Base-by-base conservation (phyloP, 768 basidiomycete genomes). In the Cystofilobasidium bisporidii region DNA sequence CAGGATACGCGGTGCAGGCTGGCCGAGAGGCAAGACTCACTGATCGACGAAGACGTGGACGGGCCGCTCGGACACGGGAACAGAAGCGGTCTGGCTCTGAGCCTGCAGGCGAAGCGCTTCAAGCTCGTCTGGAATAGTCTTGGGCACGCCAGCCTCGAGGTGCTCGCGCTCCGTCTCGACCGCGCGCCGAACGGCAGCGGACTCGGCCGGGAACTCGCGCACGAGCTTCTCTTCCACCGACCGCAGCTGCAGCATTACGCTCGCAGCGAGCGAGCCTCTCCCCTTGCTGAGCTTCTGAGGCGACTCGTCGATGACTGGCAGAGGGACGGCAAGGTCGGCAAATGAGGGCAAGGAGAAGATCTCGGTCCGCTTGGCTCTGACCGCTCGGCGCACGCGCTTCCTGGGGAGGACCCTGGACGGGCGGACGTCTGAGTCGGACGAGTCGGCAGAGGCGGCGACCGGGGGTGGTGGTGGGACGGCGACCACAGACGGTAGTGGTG, bases 21-120 rank as follows among this genome's bases (percentile, higher is more conserved):
- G n/a, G n/a, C 20, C 2, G 20, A 57, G 18, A 10, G 18, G 22
- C 57, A 26, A 26, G 17, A 78, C 80, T 67, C 71, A 81, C 81
- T 82, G 81, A 67, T 81, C 81, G 30, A 80, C 73, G 69, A 81
- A 81, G 65, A 79, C 75, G 69, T 81, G 78, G 72, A 79, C 73
- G 76, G 77, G 70, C 74, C 72, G 64, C 2, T 24, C 17, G 17
- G 17, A 22, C 8, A 43, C 28, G 18, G 55, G 9, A n/a, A 14
- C 22, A 4, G 28, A 4, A 0, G 17, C 30, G 9, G 41, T 24
- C 53, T 20, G 11, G 18, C 14, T 12, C 20, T 48, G 36, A 14
- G 47, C 48, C 9, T 33, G 3, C 15, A 5, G 33, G 17, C 18
- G 15, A 28, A 11, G 30, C 15, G 36, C 30, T 32, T 41, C 28